Conservation (phyloP, 2,329 filamentous ascomycete species). For the Cercospora sojina region DNA sequence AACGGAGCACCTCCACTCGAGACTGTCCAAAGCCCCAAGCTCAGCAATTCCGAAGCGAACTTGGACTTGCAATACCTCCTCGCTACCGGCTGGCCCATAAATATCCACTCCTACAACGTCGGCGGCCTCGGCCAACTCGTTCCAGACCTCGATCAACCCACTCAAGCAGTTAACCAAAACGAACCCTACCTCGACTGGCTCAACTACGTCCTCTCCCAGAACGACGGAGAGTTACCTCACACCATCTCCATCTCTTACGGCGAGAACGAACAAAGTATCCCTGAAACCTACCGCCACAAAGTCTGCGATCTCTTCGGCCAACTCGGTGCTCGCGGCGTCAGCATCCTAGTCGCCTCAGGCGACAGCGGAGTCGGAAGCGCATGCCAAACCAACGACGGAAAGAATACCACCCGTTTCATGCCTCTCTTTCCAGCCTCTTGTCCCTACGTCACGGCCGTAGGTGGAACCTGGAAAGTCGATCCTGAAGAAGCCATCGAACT, state of each 20-base stretch:
- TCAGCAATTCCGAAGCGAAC: conserved; percentile 57
- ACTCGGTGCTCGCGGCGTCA: conserved; percentile 63
- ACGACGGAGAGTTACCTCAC: conserved; percentile 56
- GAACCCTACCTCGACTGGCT: conserved; percentile 66
- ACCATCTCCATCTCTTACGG: conserved; percentile 65
- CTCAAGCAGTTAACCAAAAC: conserved; percentile 51
- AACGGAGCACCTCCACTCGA: conserved; percentile 49
- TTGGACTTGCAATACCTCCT: conserved; percentile 63
- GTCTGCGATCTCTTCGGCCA: conserved; percentile 65
- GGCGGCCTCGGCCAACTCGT: conserved; percentile 51
- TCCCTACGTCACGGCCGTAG: conserved; percentile 50
- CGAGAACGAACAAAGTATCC: conserved; percentile 63
- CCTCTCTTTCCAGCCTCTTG: conserved; percentile 50
- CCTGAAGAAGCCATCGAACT: conserved; percentile 45
- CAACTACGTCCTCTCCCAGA: conserved; percentile 56
- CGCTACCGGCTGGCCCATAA: conserved; percentile 54
- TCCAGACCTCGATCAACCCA: conserved; percentile 46
- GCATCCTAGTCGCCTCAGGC: conserved; percentile 61
- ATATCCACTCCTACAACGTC: conserved; percentile 59
- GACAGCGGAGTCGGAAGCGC: conserved; percentile 58
- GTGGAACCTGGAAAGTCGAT: conserved; percentile 42
- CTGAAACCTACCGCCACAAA: conserved; percentile 56
- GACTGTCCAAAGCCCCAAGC: conserved; percentile 44
- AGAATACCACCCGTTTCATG: conserved; percentile 47
- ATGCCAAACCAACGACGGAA: conserved; percentile 47